Evolutionary conservation across 768 basidiomycete genomes (phyloP), one percentile per base, ranked within the genome.

Genomic region (Boletellus ananiceps): DNA sequence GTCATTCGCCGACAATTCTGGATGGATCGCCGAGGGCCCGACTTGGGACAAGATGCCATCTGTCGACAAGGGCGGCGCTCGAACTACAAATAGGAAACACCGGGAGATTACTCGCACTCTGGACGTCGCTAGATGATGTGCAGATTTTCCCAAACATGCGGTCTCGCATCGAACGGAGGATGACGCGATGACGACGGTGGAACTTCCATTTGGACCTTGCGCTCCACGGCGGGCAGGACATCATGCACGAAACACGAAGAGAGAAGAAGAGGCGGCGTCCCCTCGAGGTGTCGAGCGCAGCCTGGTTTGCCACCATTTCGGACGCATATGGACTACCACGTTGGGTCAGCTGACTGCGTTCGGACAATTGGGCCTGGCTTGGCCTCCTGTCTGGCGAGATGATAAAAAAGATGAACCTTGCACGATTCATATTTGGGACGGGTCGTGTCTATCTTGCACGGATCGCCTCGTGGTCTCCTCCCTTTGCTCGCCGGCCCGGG

Each of bases 221-320:
- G 42, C 45, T 61, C 55, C 57, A 54, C 40, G 50, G 47, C 47
- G 43, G 49, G 59, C 55, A 57, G 61, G 48, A 53, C 38, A 56
- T 55, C 59, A 37, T 38, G 51, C 57, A 54, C 41, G 43, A 52
- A 57, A 59, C 63, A 62, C 44, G 56, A 48, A 47, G 32, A 39
- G 39, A 32, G 49, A 51, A 25, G 23, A 25, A 25, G 23, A 45
- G 50, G 32, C 23, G 47, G 46, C 16, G 44, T 42, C 39, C 36
- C 41, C 32, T 25, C 23, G 23, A 25, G 23, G 23, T 47, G 57
- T 41, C 36, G 33, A 40, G 48, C 23, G 31, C 52, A 41, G 42
- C 23, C 21, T 25, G 15, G 44, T 19, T 49, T 49, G 31, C 34
- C 46, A 27, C 50, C 47, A 47, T 53, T 41, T 45, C 48, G 32